Evolutionary conservation across 2,329 filamentous ascomycete genomes (phyloP), one percentile per base, ranked within the genome.

Genomic region (Elsinoe ampelina): DNA sequence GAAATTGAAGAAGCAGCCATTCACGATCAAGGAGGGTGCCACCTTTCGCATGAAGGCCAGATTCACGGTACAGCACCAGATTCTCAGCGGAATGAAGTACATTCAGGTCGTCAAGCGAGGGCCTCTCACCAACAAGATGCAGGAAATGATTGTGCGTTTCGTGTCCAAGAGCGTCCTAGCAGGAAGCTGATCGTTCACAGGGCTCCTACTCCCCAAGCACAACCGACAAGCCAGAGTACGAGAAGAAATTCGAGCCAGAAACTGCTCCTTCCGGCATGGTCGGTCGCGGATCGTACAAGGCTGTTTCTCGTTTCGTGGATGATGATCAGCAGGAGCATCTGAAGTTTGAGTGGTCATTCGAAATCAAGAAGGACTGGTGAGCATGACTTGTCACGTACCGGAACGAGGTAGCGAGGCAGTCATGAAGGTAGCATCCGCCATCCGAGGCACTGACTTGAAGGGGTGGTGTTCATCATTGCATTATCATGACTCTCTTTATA

Each of bases 81-180:
- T 98, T 63, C 81, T 97, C 57, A 93, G 88, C 65, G 93, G 93
- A 45, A 76, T 98, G 69, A 95, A 96, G 77, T 98, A 97, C 72
- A 82, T 98, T 58, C 93, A 98, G 76, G 81, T 90, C 39, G 87
- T 96, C 61, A 95, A 93, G 80, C 81, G 91, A 65, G 90, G 90
- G 79, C 87, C 88, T 56, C 80, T 97, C 70, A 83, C 82, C 60
- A 88, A 86, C 77, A 98, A 96, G 82, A 87, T 93, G 68, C 87
- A 95, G 66, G 92, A 97, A 77, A 98, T 98, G 93, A 87, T 98
- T 80, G 90, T 93, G n/a, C n/a, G n/a, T n/a, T n/a, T n/a, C n/a
- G n/a, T n/a, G n/a, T n/a, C n/a, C n/a, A n/a, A n/a, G n/a, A n/a
- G n/a, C n/a, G n/a, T n/a, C n/a, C n/a, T n/a, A n/a, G n/a, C n/a